Evolutionary conservation across 768 basidiomycete species (phyloP).

Genomic region (Tulasnella calospora): DNA sequence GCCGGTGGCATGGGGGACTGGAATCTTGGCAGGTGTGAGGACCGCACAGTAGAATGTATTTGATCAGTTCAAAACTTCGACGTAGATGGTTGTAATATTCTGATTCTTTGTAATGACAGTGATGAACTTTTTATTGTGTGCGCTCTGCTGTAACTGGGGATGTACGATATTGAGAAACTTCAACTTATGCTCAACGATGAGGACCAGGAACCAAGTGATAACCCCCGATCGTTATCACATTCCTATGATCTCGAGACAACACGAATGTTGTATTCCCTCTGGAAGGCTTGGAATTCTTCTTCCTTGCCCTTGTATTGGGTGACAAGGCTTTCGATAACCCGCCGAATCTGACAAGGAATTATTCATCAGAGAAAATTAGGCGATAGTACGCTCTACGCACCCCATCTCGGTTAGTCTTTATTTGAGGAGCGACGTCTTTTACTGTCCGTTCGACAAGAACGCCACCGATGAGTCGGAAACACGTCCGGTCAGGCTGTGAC

Average conservation of each 20-base stretch:
- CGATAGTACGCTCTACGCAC: constrained; percentile 44
- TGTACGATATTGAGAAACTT: background rate
- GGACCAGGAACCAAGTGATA: background rate
- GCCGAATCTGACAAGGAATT: constrained; percentile 58
- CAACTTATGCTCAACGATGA: background rate
- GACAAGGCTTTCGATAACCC: constrained; percentile 68
- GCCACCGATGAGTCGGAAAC: constrained; percentile 94
- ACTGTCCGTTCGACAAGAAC: constrained; percentile 95
- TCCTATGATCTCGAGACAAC: constrained; percentile 35
- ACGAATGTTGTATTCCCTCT: constrained; percentile 70
- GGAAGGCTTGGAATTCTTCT: constrained; percentile 73
- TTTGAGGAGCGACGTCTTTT: constrained; percentile 83
- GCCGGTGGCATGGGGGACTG: constrained; percentile 10
- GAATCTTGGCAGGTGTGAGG: constrained; percentile 23
- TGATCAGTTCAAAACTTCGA: background rate
- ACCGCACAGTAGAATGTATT: background rate
- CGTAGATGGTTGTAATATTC: background rate
- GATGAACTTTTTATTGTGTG: background rate
- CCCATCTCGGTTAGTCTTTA: constrained; percentile 84
- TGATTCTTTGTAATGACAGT: background rate
- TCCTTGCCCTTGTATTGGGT: constrained; percentile 89
- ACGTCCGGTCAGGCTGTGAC: constrained; percentile 87
- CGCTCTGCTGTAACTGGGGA: background rate
- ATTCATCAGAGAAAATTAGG: constrained; percentile 6
- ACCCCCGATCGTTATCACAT: background rate